These are phyloP conservation scores for Cercis canadensis DNA, from an alignment of 306 rosid species.

Conservation along the genomic window DNA sequence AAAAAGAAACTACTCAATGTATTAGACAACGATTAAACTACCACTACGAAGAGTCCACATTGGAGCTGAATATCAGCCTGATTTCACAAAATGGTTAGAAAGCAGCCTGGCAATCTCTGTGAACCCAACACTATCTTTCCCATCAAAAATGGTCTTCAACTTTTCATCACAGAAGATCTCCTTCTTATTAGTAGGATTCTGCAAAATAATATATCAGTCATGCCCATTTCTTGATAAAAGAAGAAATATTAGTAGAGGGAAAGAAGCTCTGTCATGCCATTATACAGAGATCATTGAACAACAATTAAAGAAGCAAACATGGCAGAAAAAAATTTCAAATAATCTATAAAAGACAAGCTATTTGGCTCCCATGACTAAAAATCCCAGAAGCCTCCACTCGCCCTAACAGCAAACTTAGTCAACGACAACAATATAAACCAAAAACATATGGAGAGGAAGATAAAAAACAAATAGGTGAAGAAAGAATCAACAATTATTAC, in stretches of 20 bases:
- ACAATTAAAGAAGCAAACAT: slow-evolving; percentile 11
- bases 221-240: no score
- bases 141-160: slow-evolving; percentile 69
- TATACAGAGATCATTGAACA: background rate
- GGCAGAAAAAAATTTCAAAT: background rate
- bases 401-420: no score
- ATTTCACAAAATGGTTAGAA: slow-evolving; percentile 61
- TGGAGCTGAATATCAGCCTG: slow-evolving; percentile 36
- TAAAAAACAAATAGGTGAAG: slow-evolving; percentile 1
- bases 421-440: background rate
- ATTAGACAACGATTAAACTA: slow-evolving; percentile 24
- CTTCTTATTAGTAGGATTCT: slow-evolving; percentile 70
- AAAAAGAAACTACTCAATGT: slow-evolving; percentile 31
- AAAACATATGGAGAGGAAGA: background rate
- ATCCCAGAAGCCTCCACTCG: slow-evolving; percentile 1
- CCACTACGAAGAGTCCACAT: slow-evolving; percentile 21
- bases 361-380: background rate
- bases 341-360: background rate
- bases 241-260: no score
- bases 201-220: slow-evolving; percentile 38
- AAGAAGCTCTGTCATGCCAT: slow-evolving; percentile 20
- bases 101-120: slow-evolving; percentile 59
- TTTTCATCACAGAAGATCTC: slow-evolving; percentile 69
- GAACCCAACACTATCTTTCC: slow-evolving; percentile 66
- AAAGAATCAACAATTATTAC: slow-evolving; percentile 4